A percentile compares a stretch with the other conserved stretches of the same genome.
phyloP scores from a whole-genome alignment of 2,329 filamentous ascomycete genomes.

The Ascochyta koolunga region DNA sequence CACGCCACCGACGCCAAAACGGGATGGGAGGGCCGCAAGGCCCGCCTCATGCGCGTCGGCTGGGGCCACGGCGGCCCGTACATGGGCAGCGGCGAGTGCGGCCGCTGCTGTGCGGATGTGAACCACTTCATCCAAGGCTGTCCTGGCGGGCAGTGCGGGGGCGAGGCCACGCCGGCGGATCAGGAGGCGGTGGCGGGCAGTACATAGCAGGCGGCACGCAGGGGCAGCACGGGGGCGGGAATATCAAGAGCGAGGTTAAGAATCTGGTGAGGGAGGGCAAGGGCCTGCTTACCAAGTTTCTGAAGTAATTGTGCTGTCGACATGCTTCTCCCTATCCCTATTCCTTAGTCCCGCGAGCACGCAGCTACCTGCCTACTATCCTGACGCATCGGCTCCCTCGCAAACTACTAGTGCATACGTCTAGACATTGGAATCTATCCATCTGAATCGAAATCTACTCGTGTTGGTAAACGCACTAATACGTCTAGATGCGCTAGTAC shows the following conservation, averaged over 20 bases:
- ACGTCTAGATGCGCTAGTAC: no score
- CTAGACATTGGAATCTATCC: no score
- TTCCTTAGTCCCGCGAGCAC: no score
- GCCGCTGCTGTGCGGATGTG: conserved; percentile 40
- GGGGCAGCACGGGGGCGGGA: conserved; percentile 19
- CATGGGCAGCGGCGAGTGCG: conserved; percentile 52
- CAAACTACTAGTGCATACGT: no score
- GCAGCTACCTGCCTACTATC: no score
- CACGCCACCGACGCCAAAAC: conserved; percentile 55
- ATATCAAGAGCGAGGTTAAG: conserved; percentile 31
- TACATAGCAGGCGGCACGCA: conserved; percentile 16
- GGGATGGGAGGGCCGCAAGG: conserved; percentile 54
- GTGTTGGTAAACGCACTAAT: no score
- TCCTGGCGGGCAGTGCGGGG: conserved; percentile 34
- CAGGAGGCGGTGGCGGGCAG: conserved; percentile 22
- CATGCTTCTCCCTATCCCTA: no score
- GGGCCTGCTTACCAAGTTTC: conserved; percentile 34
- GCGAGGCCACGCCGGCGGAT: conserved; percentile 30
- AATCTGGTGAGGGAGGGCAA: conserved; percentile 31
- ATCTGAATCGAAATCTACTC: no score
- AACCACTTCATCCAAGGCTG: conserved; percentile 41
- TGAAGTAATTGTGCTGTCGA: conserved; percentile 31
- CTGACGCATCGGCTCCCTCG: no score
- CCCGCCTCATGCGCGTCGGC: conserved; percentile 52
- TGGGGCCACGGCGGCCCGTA: conserved; percentile 47